Conservation (phyloP, 345 rosid genomes). For the Lumnitzera racemosa region DNA sequence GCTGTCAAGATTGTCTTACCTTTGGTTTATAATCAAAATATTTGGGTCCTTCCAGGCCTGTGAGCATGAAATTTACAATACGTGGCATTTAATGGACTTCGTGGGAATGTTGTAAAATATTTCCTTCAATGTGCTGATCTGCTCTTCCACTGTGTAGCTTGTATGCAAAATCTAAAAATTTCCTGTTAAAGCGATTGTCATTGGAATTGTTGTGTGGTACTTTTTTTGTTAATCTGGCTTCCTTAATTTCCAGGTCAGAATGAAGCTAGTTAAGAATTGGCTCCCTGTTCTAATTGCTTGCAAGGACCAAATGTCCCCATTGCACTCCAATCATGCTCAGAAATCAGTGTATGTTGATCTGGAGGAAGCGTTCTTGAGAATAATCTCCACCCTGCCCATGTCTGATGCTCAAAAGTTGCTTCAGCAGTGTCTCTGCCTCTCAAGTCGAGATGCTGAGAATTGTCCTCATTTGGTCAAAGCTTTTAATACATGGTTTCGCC, state of each 20-base stretch:
- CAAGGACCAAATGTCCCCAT: slow-evolving; percentile 38
- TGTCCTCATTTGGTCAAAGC: slow-evolving; percentile 60
- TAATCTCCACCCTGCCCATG: slow-evolving; percentile 62
- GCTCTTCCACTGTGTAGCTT: no score
- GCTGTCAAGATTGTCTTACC: background rate
- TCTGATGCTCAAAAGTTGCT: slow-evolving; percentile 43
- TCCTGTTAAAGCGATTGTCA: no score
- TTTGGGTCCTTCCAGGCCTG: no score
- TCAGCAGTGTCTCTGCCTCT: slow-evolving; percentile 59
- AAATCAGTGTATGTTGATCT: slow-evolving; percentile 43
- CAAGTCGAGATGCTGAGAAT: slow-evolving; percentile 52
- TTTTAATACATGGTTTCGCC: slow-evolving; percentile 68
- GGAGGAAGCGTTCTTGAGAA: slow-evolving; percentile 56
- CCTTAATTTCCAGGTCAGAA: slow-evolving; percentile 42
- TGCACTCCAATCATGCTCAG: slow-evolving; percentile 24
- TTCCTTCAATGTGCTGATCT: no score
- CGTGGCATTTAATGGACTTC: no score
- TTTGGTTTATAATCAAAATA: background rate
- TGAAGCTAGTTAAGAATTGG: slow-evolving; percentile 60
- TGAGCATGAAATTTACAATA: background rate
- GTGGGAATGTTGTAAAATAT: no score
- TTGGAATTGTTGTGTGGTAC: no score
- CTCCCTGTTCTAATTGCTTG: slow-evolving; percentile 65
- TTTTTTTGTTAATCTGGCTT: background rate
- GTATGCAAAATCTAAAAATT: no score